phyloP scores from a whole-genome alignment of 164 flowering plant genomes.

The Vitis cinerea region DNA sequence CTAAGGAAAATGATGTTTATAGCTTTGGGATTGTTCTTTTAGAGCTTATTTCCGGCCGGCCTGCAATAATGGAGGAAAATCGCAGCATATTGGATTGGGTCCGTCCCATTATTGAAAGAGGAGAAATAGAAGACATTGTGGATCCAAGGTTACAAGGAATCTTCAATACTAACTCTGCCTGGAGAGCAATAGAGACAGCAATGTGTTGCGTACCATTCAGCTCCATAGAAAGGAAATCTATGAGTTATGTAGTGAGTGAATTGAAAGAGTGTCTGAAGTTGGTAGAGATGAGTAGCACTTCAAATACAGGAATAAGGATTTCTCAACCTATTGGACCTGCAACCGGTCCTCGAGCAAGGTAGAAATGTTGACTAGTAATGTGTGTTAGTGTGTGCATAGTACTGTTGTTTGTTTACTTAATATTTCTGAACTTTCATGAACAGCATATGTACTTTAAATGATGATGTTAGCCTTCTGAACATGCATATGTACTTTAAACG shows the following conservation, averaged over 20 bases:
- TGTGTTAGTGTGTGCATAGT: no score
- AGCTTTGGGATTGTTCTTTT: constrained; percentile 54
- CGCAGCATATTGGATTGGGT: constrained; percentile 32
- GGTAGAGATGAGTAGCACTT: no score
- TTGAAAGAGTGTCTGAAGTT: constrained; percentile 29
- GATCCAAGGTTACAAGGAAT: constrained; percentile 35
- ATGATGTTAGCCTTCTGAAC: no score
- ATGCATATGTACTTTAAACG: no score
- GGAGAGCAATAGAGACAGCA: constrained; percentile 46
- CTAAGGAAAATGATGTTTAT: constrained; percentile 47
- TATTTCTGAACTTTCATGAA: no score
- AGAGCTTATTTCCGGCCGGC: constrained; percentile 43
- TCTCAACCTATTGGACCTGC: no score
- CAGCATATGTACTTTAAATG: no score
- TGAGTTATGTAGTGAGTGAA: constrained; percentile 32
- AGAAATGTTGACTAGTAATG: no score
- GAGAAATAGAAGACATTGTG: constrained; percentile 30
- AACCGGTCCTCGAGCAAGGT: no score
- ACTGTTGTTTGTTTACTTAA: no score
- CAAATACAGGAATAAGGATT: no score
- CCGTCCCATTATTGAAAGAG: constrained; percentile 21
- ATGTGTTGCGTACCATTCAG: constrained; percentile 27
- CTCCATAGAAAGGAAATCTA: constrained; percentile 30
- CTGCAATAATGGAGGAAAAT: constrained; percentile 21
- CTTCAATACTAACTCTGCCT: constrained; percentile 25